Conservation (phyloP, 2,329 filamentous ascomycete species). For the Pyrenochaeta sp. region DNA sequence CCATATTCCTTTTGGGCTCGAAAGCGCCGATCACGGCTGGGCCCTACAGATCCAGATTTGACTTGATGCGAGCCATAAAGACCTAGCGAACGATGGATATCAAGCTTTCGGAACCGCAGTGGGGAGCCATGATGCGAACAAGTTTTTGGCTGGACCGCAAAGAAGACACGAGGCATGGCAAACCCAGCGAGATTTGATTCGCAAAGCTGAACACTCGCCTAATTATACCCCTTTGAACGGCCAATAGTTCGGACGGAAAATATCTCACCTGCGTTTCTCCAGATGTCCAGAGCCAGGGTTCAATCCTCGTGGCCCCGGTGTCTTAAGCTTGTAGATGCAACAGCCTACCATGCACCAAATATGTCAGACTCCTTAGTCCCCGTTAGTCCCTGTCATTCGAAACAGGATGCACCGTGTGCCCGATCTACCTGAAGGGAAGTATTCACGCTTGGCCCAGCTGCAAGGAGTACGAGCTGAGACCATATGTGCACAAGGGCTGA, state of each 20-base stretch:
- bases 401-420: neutral
- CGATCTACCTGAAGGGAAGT: neutral
- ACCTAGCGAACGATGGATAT: neutral
- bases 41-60: conserved; percentile 4
- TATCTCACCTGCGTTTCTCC: conserved; percentile 12
- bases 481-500: neutral
- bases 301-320: conserved; percentile 2
- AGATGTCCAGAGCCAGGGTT: conserved; percentile 3
- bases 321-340: neutral
- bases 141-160: neutral
- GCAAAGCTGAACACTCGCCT: neutral
- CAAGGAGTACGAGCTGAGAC: neutral
- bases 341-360: neutral
- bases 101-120: conserved; percentile 1
- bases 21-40: neutral
- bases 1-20: conserved; percentile 4
- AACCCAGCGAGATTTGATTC: neutral
- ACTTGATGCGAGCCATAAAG: neutral
- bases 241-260: conserved; percentile 5
- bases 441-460: neutral
- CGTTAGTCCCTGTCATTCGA: neutral
- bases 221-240: conserved; percentile 1
- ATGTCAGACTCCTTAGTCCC: conserved; percentile 6
- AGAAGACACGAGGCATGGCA: neutral
- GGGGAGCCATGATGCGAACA: conserved; percentile 10